A percentile compares a stretch with the other conserved stretches of the same genome.
Conservation (phyloP, 768 basidiomycete species). For the Termitomyces sp. region DNA sequence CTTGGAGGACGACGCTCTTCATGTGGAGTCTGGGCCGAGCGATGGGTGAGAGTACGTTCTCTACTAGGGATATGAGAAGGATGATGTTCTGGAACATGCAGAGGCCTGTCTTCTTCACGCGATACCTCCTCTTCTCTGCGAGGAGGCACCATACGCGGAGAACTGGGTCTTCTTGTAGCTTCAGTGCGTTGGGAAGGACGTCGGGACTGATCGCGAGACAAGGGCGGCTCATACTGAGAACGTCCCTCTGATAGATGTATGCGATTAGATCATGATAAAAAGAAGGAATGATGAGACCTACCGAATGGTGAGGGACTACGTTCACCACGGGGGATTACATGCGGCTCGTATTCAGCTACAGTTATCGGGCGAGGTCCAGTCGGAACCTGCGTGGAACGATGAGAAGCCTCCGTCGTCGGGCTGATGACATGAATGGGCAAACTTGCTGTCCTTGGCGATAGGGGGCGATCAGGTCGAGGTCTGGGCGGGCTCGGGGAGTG, state of each 20-base stretch:
- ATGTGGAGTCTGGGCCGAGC: background rate
- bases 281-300: conserved; percentile 1
- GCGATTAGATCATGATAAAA: background rate
- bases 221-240: conserved; percentile 3
- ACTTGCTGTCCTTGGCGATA: background rate
- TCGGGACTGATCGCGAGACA: background rate
- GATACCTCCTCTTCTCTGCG: background rate
- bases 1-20: background rate
- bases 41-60: background rate
- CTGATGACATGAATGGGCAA: conserved; percentile 14
- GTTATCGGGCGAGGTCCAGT: conserved; percentile 4
- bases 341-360: background rate
- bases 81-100: conserved; percentile 10
- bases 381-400: conserved; percentile 9
- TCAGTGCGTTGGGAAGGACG: background rate
- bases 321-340: conserved; percentile 1
- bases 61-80: background rate
- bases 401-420: conserved; percentile 10
- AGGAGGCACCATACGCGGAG: background rate
- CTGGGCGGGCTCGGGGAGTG: background rate
- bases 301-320: conserved; percentile 4
- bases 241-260: conserved; percentile 2
- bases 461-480: background rate
- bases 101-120: conserved; percentile 5
- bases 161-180: background rate